Base-by-base conservation (phyloP, 345 rosid genomes). In the Mercurialis annua region DNA sequence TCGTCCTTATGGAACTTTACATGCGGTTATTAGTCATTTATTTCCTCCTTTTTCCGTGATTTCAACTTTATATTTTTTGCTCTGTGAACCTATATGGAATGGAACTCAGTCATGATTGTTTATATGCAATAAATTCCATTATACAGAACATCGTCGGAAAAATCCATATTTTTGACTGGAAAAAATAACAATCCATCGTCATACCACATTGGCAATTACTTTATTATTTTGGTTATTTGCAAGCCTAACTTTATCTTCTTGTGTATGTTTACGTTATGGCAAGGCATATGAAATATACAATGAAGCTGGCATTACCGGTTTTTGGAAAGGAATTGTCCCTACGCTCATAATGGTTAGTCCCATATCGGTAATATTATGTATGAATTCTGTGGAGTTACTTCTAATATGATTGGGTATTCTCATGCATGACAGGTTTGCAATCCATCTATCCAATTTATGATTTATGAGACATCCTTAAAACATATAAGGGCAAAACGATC, bases 391-490 rank as follows among this genome's bases (percentile, higher is more conserved):
- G 12, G 15, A 62, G 26, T 70, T 78, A 50, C 63, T 15, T 42
- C 43, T 61, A 18, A 61, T 59, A 10, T 65, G 24, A 51, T 27
- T 17, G 65, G 36, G 43, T 38, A 52, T 50, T 74, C 56, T 50
- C 72, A 55, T 61, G 59, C n/a, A 43, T 75, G 42, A 23, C 69
- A 82, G 92, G 92, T 87, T 24, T 87, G 89, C 77, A 87, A 87
- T 71, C 92, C 92, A 18, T 87, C 92, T 50, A 84, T 87, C 79
- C 89, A 87, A 70, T 87, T 84, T 66, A 81, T 87, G 92, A 87
- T 87, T 73, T 84, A 87, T 64, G 89, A 84, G 78, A 81, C 78
- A 59, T 80, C 77, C 4, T 67, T 83, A 49, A 87, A 87, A 81
- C 80, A 75, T 61, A 66, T 81, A 51, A 77, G 75, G 78, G 84